Percentiles rank a stretch among this genome's conserved stretches.
Evolutionary conservation across 495 filamentous ascomycete genomes (phyloP).

Genomic region (Aspergillus bridgeri): DNA sequence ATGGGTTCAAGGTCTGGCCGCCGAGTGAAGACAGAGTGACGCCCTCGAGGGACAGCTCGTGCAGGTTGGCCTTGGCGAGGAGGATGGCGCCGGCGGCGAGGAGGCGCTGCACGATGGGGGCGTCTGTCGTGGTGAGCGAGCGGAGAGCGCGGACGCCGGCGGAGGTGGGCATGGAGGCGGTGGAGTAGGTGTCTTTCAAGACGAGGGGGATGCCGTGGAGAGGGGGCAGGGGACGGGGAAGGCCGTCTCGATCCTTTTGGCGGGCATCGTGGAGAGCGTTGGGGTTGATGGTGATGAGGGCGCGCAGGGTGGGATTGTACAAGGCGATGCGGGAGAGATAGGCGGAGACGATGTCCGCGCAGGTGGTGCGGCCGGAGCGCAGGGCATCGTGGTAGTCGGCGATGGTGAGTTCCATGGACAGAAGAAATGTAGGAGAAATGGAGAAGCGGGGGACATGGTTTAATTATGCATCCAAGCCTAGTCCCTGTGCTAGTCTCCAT

Average conservation of each 20-base stretch:
- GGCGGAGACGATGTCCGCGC: slow-evolving; percentile 47
- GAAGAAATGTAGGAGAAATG: not conserved
- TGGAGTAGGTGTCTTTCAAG: slow-evolving; percentile 63
- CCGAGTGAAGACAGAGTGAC: slow-evolving; percentile 56
- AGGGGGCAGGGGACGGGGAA: not conserved
- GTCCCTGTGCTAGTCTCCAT: not conserved
- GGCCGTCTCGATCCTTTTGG: slow-evolving; percentile 33
- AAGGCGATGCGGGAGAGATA: slow-evolving; percentile 54
- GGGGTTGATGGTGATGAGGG: slow-evolving; percentile 53
- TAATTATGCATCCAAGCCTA: not conserved
- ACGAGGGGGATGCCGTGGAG: slow-evolving; percentile 50
- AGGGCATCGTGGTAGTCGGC: slow-evolving; percentile 50
- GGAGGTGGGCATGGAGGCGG: slow-evolving; percentile 50
- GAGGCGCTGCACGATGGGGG: slow-evolving; percentile 44
- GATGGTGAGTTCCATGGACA: slow-evolving; percentile 52
- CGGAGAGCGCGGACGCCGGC: slow-evolving; percentile 48
- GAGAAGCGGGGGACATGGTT: not conserved
- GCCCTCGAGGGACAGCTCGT: slow-evolving; percentile 63
- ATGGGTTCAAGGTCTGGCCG: slow-evolving; percentile 62
- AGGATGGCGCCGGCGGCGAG: slow-evolving; percentile 59
- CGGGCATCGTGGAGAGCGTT: slow-evolving; percentile 47
- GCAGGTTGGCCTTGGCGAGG: slow-evolving; percentile 62
- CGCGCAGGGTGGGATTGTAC: slow-evolving; percentile 55
- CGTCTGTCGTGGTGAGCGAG: slow-evolving; percentile 44
- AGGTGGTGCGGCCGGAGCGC: slow-evolving; percentile 44